Percentiles rank a stretch among this genome's conserved stretches.
Evolutionary conservation across 768 basidiomycete species (phyloP).

Genomic region (Sporobolomyces pararoseus): DNA sequence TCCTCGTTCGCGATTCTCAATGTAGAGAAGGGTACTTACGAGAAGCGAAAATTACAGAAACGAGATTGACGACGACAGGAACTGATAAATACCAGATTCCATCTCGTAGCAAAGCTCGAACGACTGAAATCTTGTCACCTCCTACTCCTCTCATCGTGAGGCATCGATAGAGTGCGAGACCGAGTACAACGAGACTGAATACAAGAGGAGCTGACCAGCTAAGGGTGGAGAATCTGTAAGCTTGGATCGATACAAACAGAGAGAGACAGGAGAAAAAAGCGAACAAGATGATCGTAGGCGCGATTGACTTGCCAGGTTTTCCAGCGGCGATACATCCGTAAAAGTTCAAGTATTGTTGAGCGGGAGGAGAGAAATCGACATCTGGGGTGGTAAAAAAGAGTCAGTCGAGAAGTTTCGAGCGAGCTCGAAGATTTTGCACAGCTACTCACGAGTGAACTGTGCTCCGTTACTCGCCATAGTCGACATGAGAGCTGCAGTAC

Average conservation of each 20-base stretch:
- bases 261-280: neutral
- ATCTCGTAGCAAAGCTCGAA: neutral
- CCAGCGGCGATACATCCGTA: conserved; percentile 6
- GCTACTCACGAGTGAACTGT: conserved; percentile 14
- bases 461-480: conserved; percentile 2
- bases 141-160: neutral
- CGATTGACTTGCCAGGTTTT: conserved; percentile 4
- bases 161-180: neutral
- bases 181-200: neutral
- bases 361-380: neutral
- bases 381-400: neutral
- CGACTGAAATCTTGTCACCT: neutral
- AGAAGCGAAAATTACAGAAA: neutral
- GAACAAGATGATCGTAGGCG: conserved; percentile 9
- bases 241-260: no score
- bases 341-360: conserved; percentile 1
- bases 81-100: conserved; percentile 15
- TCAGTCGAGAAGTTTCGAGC: no score
- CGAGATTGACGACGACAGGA: neutral
- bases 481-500: neutral
- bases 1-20: no score
- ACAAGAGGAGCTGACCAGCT: conserved; percentile 9
- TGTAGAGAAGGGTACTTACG: neutral
- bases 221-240: neutral
- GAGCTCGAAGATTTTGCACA: no score